Conservation (phyloP, 257 asterid genomes). For the Rauvolfia tetraphylla region DNA sequence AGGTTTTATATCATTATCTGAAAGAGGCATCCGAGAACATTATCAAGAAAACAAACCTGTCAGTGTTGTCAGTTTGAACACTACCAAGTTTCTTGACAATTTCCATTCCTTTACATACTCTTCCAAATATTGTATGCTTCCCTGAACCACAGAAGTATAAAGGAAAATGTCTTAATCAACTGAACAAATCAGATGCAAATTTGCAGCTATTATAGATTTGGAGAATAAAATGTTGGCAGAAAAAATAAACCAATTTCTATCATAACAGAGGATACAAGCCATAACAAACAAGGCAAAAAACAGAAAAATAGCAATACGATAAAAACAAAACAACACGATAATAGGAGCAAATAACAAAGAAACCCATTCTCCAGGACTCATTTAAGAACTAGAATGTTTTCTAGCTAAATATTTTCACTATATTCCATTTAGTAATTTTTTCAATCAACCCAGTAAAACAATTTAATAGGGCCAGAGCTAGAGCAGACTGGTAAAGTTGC, state of each 20-base stretch:
- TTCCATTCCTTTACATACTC: constrained; percentile 96
- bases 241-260: not conserved
- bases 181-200: not conserved
- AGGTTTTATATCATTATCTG: not conserved
- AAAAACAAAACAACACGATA: not conserved
- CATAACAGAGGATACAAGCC: not conserved
- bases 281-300: not conserved
- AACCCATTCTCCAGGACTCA: not conserved
- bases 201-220: not conserved
- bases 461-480: not conserved
- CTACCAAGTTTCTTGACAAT: constrained; percentile 93
- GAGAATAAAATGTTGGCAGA: not conserved
- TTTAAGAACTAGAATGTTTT: not conserved
- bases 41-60: constrained; percentile 43
- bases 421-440: not conserved
- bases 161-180: not conserved
- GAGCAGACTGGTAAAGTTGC: not conserved
- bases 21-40: not conserved
- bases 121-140: constrained; percentile 91
- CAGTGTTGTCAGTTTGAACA: constrained; percentile 95
- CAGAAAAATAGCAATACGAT: not conserved
- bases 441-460: not conserved
- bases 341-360: not conserved
- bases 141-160: constrained; percentile 38
- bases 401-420: not conserved